Evolutionary conservation across 2,329 filamentous ascomycete genomes (phyloP), one percentile per base, ranked within the genome.

Genomic region (Coleophoma cylindrospora): DNA sequence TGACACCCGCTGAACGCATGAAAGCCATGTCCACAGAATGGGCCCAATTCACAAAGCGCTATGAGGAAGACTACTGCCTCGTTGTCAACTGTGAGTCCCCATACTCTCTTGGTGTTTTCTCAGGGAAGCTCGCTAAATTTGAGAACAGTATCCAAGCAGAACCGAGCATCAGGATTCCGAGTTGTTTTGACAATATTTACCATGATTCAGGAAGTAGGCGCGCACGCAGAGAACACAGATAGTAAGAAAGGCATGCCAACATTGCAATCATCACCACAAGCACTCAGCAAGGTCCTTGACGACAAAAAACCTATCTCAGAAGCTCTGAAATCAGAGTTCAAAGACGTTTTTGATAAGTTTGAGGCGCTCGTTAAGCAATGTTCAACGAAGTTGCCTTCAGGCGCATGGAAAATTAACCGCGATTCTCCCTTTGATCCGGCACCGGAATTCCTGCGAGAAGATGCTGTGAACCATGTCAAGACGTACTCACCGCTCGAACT

Each of bases 1-100:
- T 76, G 4, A 71, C 66, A 3, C 60, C 65, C 9, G 73, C 72
- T 0, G 74, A 76, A 54, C 74, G 73, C 55, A 68, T 75, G 59
- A 66, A 69, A 44, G 74, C 72, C 17, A 66, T 67, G 45, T 69
- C 65, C 0, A 72, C 72, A 1, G 65, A 67, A 10, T 76, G 73
- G 73, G 73, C 75, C 48, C 65, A 63, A 9, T 67, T 74, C 15
- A 68, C 69, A 1, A 68, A 64, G 45, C 57, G 69, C 22, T 72
- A 70, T 48, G 70, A 74, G 41, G 61, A 66, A 1, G 68, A 73
- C 40, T 76, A 74, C 50, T 53, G 63, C 0, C 36, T 56, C 8
- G 63, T 76, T 43, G 53, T 67, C n/a, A 67, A 60, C 10, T 57
- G 65, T 68, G 57, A 58, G 65, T 59, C 21, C 8, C 19, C 27